These are phyloP conservation scores for Trebouxia sp. DNA, from an alignment of 139 green algal genomes.

Conservation along the genomic window DNA sequence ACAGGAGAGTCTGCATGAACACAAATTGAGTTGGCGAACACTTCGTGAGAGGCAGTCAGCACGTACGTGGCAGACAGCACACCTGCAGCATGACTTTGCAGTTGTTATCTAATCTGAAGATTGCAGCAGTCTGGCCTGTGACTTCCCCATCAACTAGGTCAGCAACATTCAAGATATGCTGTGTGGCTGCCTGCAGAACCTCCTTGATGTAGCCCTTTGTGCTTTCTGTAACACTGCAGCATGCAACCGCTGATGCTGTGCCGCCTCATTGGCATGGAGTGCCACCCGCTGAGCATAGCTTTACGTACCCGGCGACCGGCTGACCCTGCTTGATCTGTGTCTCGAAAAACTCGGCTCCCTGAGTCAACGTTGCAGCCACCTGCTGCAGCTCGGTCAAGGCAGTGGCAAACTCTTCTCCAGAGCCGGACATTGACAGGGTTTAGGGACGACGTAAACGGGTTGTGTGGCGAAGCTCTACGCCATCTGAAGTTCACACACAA, in stretches of 20 bases:
- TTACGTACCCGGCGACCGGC: neutral
- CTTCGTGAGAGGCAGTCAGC: no score
- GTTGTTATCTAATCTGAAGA: neutral
- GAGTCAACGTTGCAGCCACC: neutral
- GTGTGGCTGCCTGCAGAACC: neutral
- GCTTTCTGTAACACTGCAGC: conserved; percentile 10
- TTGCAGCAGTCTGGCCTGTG: neutral
- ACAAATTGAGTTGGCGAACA: neutral
- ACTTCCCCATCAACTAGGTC: neutral
- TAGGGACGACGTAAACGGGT: neutral
- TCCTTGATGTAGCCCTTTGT: neutral
- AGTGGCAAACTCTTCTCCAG: neutral
- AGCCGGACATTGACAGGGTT: neutral
- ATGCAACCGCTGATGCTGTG: no score
- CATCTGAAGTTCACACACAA: no score
- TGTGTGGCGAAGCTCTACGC: no score
- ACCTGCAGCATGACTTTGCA: neutral
- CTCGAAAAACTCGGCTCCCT: neutral
- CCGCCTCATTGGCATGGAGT: no score
- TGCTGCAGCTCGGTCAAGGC: neutral
- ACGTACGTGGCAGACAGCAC: no score
- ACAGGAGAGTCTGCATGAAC: neutral
- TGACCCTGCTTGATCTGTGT: neutral
- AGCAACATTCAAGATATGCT: neutral
- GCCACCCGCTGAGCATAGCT: no score